Evolutionary conservation across 441 rosid genomes (phyloP), one percentile per base, ranked within the genome.

Genomic region (Populus hybrid): DNA sequence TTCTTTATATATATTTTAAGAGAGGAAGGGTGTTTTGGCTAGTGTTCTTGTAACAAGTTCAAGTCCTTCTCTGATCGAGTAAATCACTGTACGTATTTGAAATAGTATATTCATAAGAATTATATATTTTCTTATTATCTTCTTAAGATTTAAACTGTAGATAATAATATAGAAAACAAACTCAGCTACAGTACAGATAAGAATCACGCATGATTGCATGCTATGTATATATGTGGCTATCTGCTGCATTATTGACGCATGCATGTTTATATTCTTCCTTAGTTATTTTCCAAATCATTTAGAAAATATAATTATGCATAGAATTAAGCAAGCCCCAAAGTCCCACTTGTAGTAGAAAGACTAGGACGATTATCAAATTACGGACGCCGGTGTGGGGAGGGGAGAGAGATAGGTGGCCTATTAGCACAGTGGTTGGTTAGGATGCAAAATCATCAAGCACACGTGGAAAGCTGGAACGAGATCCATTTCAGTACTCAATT

Each of bases 381-480:
- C 2, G 66, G 14, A 70, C 1, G 63, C 38, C 70, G 67, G 33
- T 50, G 69, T 36, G 73, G 79, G 76, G 79, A 71, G 64, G 36
- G 31, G 83, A 69, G 74, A 68, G 33, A 42, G 80, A 81, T 35
- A 77, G 63, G 73, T 68, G 67, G 72, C 80, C 78, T 71, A 68
- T 80, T 16, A 71, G 71, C 21, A 8, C 53, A 69, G 82, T 23
- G 83, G 79, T 85, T 76, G 87, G 85, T 78, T 61, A 64, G 78
- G 45, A 45, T 74, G 70, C 71, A 64, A 68, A 66, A 73, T 84
- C 75, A 81, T 67, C 79, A 45, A 64, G 67, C 79, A 86, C 78
- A 81, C 77, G 86, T 83, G 84, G 79, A 82, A 80, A 78, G 79
- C 56, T 45, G 56, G 56, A 45, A 45, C 7, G 2, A 76, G 79